phyloP scores from a whole-genome alignment of 192 early-diverging fungal species.

The Linnemannia elongata region DNA sequence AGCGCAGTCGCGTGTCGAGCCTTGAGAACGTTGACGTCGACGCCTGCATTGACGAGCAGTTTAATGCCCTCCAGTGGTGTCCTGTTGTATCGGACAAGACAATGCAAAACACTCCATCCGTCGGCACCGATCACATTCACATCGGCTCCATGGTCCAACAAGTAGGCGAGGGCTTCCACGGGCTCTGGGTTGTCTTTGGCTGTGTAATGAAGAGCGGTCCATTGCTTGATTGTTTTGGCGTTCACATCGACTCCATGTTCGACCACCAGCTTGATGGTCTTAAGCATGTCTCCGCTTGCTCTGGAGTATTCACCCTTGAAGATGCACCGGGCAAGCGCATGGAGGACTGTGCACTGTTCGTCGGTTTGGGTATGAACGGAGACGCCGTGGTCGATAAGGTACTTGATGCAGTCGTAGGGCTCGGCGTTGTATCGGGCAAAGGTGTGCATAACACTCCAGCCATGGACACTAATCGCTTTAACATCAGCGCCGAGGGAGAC shows the following conservation, averaged over 20 bases:
- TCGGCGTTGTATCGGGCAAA: constrained; percentile 64
- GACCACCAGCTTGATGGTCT: constrained; percentile 63
- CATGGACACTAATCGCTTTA: constrained; percentile 73
- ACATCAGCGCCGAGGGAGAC: constrained; percentile 73
- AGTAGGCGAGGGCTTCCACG: constrained; percentile 53
- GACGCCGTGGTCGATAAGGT: constrained; percentile 68
- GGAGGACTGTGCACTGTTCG: constrained; percentile 77
- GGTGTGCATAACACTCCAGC: constrained; percentile 68
- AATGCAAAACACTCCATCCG: constrained; percentile 71
- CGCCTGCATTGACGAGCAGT: constrained; percentile 49
- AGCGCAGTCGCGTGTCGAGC: constrained; percentile 49
- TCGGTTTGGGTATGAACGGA: constrained; percentile 70
- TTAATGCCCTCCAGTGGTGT: constrained; percentile 65
- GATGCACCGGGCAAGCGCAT: constrained; percentile 66
- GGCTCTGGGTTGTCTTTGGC: constrained; percentile 65
- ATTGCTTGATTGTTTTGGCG: constrained; percentile 62
- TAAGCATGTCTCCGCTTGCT: constrained; percentile 48
- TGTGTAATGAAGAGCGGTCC: constrained; percentile 60
- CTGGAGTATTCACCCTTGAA: constrained; percentile 53
- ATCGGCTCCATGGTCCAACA: constrained; percentile 74
- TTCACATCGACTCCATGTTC: constrained; percentile 71
- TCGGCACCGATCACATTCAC: constrained; percentile 73
- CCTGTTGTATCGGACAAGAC: constrained; percentile 61
- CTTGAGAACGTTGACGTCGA: constrained; percentile 56
- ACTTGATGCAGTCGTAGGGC: constrained; percentile 57